Conservation (phyloP, 192 early-diverging fungal genomes). For the Linnemannia exigua region DNA sequence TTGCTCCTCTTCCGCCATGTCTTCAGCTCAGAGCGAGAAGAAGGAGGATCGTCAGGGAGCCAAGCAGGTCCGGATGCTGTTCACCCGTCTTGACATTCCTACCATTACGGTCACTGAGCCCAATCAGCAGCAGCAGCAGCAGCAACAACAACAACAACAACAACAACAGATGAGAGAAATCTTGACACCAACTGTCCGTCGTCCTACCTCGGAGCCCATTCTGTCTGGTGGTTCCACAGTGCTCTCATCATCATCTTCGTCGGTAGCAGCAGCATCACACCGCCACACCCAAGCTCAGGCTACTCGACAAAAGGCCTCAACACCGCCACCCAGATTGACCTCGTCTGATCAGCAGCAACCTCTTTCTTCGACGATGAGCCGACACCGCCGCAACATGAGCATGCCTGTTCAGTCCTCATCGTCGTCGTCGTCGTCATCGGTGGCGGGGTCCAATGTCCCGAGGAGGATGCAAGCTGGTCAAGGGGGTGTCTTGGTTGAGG, state of each 20-base stretch:
- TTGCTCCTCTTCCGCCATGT: not conserved
- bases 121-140: not conserved
- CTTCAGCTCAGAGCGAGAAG: not conserved
- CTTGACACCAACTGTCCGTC: not conserved
- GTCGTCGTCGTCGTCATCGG: not conserved
- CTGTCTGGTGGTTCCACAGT: not conserved
- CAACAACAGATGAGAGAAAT: not conserved
- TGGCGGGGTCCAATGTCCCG: not conserved
- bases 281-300: not conserved
- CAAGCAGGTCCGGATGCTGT: not conserved
- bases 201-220: not conserved
- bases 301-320: not conserved
- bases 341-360: not conserved
- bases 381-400: slow-evolving; percentile 28
- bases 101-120: not conserved
- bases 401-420: slow-evolving; percentile 1
- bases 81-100: not conserved
- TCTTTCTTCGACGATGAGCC: not conserved
- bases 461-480: not conserved
- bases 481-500: not conserved
- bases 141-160: too few relatives aligned
- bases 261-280: not conserved
- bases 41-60: not conserved
- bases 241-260: not conserved
- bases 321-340: not conserved